Conservation (phyloP, 2,329 filamentous ascomycete species). For the Phyllosticta citribraziliensis region DNA sequence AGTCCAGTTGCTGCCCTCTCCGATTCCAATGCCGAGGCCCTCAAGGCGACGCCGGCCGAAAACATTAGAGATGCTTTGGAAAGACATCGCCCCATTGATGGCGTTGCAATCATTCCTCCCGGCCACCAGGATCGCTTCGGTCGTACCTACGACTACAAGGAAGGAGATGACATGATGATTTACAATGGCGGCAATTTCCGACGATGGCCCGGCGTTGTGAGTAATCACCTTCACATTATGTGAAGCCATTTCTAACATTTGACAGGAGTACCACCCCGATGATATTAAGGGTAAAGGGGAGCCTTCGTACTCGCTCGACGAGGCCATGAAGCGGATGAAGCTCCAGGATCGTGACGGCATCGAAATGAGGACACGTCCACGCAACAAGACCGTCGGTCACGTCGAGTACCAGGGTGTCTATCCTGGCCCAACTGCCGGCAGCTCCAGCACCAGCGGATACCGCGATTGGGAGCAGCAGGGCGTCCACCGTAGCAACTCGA, state of each 20-base stretch:
- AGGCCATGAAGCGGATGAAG: slow-evolving; percentile 53
- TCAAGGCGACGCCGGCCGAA: slow-evolving; percentile 71
- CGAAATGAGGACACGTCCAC: slow-evolving; percentile 34
- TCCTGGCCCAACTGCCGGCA: slow-evolving; percentile 21
- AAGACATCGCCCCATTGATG: slow-evolving; percentile 70
- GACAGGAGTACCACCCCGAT: slow-evolving; percentile 55
- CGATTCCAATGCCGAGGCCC: slow-evolving; percentile 62
- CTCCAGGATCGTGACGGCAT: slow-evolving; percentile 30
- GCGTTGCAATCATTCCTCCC: slow-evolving; percentile 65
- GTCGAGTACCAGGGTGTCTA: slow-evolving; percentile 19
- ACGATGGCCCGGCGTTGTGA: slow-evolving; percentile 63
- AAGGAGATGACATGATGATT: slow-evolving; percentile 78
- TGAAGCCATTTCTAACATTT: slow-evolving; percentile 10
- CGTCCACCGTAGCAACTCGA: slow-evolving; percentile 26
- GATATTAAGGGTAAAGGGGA: slow-evolving; percentile 80
- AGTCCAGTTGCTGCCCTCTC: slow-evolving; percentile 70
- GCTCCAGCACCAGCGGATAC: slow-evolving; percentile 17
- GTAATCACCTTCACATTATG: slow-evolving; percentile 23
- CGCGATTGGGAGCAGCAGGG: slow-evolving; percentile 15
- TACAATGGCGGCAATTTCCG: slow-evolving; percentile 74
- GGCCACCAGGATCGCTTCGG: slow-evolving; percentile 61
- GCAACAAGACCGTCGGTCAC: slow-evolving; percentile 28
- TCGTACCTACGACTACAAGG: slow-evolving; percentile 64
- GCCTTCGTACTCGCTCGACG: slow-evolving; percentile 62
- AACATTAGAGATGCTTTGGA: slow-evolving; percentile 64